These are phyloP conservation scores for Penicillium egyptiacum DNA, from an alignment of 495 filamentous ascomycete species.

Conservation along the genomic window DNA sequence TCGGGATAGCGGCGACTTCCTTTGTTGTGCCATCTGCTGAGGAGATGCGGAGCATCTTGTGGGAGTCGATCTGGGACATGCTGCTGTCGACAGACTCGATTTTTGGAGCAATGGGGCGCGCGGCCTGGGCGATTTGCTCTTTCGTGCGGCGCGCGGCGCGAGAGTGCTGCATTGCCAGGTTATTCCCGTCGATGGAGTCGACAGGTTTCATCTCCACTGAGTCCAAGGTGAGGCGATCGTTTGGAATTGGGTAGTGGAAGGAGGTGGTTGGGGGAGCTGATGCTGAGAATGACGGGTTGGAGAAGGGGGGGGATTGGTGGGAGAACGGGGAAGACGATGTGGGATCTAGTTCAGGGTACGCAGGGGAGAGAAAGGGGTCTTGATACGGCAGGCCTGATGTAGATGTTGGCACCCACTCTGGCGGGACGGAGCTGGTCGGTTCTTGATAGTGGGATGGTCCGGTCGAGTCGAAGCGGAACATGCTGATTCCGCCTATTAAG, in stretches of 20 bases:
- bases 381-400: conserved; percentile 29
- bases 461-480: conserved; percentile 45
- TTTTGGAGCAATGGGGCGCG: conserved; percentile 50
- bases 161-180: conserved; percentile 29
- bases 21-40: conserved; percentile 61
- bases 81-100: conserved; percentile 28
- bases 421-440: conserved; percentile 31
- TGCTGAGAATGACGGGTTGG: conserved; percentile 35
- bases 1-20: conserved; percentile 63
- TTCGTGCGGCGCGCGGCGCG: conserved; percentile 44
- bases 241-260: conserved; percentile 20
- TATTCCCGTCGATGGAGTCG: conserved; percentile 36
- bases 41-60: conserved; percentile 55
- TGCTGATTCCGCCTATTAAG: conserved; percentile 45
- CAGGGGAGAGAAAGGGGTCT: conserved; percentile 29
- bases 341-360: conserved; percentile 34
- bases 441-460: conserved; percentile 35
- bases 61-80: conserved; percentile 29
- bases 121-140: conserved; percentile 43
- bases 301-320: conserved; percentile 24
- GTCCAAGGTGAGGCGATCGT: conserved; percentile 15
- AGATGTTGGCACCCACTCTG: conserved; percentile 38
- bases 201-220: conserved; percentile 40
- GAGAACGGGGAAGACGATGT: conserved; percentile 12
- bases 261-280: conserved; percentile 37